Conservation (phyloP, 345 rosid genomes). For the Heritiera fomes region DNA sequence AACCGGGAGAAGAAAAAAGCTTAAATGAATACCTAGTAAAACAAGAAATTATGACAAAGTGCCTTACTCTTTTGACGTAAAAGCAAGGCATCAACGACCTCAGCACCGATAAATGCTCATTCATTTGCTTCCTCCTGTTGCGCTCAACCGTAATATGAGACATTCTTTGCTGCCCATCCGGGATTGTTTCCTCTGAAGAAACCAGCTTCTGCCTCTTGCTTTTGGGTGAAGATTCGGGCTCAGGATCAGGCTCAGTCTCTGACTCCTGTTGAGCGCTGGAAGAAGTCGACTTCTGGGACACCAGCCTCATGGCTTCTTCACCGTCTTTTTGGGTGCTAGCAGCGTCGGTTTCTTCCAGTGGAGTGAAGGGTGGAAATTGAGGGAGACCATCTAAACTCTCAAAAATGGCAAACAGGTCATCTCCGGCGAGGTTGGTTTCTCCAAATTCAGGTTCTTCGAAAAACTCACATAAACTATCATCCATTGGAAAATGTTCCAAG, state of each 20-base stretch:
- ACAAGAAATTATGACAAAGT: not conserved
- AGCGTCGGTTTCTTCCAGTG: slow-evolving; percentile 34
- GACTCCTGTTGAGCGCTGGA: slow-evolving; percentile 39
- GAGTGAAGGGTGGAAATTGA: slow-evolving; percentile 51
- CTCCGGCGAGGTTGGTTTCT: slow-evolving; percentile 50
- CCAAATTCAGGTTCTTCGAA: slow-evolving; percentile 54
- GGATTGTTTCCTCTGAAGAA: slow-evolving; percentile 38
- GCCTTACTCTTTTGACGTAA: slow-evolving; percentile 90
- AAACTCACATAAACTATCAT: slow-evolving; percentile 45
- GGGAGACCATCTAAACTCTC: slow-evolving; percentile 64
- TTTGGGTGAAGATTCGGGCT: slow-evolving; percentile 40
- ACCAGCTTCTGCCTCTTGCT: slow-evolving; percentile 45
- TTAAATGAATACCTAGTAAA: not conserved
- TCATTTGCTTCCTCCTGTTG: slow-evolving; percentile 98
- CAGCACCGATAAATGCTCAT: slow-evolving; percentile 76
- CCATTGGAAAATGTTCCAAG: slow-evolving; percentile 29
- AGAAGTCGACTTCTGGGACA: slow-evolving; percentile 39
- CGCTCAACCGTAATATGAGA: slow-evolving; percentile 96
- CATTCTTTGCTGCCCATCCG: slow-evolving; percentile 63
- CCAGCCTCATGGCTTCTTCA: slow-evolving; percentile 25
- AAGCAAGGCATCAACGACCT: slow-evolving; percentile 96
- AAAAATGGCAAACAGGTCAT: slow-evolving; percentile 77
- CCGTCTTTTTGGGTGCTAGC: slow-evolving; percentile 11
- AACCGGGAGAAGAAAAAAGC: not conserved
- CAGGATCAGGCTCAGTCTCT: slow-evolving; percentile 39